phyloP scores from a whole-genome alignment of 148 eudicot genomes.

The Rhododendron simsii region DNA sequence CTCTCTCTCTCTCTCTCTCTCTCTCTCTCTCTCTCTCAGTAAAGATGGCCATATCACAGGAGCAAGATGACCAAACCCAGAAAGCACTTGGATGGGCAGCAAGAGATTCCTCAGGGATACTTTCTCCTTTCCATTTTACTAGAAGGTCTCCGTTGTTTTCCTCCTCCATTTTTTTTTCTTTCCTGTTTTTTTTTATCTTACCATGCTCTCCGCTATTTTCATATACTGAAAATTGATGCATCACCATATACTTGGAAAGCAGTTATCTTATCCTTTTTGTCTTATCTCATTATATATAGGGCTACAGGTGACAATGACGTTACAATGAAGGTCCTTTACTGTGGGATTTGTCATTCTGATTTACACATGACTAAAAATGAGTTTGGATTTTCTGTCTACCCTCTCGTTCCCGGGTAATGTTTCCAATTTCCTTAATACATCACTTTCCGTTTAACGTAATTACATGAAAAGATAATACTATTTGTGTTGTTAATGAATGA shows the following conservation, averaged over 20 bases:
- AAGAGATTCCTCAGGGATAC: conserved; percentile 7
- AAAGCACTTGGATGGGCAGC: conserved; percentile 10
- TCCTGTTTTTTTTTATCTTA: neutral
- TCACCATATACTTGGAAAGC: neutral
- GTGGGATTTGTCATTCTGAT: conserved; percentile 10
- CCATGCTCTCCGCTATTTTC: neutral
- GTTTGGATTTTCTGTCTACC: neutral
- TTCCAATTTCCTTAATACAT: neutral
- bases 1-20: neutral
- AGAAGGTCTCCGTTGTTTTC: neutral
- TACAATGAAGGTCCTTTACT: conserved; percentile 6
- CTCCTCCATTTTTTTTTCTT: neutral
- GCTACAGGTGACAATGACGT: conserved; percentile 1
- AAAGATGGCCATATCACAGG: neutral
- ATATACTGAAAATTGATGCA: neutral
- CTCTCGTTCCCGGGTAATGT: conserved; percentile 3
- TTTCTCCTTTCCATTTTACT: conserved; percentile 12
- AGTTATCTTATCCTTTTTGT: neutral
- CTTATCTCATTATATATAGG: neutral
- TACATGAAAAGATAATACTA: neutral
- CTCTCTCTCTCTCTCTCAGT: neutral
- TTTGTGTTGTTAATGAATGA: neutral
- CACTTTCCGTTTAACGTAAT: neutral
- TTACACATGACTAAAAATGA: neutral
- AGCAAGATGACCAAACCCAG: conserved; percentile 6